Evolutionary conservation across 169 alveolate species (phyloP), one percentile per base, ranked within the genome.

Genomic region (Cryptosporidium felis): DNA sequence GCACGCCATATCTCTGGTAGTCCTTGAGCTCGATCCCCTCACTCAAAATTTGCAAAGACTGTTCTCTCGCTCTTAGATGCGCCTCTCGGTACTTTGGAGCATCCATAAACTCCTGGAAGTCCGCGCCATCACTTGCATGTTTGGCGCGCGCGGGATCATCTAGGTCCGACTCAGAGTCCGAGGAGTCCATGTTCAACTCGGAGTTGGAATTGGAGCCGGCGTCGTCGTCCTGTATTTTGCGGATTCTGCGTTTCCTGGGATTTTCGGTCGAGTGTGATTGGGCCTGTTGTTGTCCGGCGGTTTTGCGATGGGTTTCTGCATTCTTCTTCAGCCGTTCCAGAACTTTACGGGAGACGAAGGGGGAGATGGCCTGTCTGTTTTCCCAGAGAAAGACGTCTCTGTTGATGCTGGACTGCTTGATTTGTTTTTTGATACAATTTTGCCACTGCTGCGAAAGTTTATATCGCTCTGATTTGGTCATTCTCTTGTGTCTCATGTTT

Each of bases 1-100:
- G 95, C 0, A 95, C 98, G 1, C 98, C 98, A 49, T 89, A 92
- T 46, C 90, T 95, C 82, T 95, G 98, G 82, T 95, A 95, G 5
- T 95, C 96, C 66, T 94, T 95, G 60, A 95, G 89, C 30, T 89
- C 82, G 8, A 94, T 94, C 46, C 96, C 96, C 49, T 93, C 94
- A 32, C 90, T 91, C 66, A 90, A 63, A 36, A 74, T 74, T 38
- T 74, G 85, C 2, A 49, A 32, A 23, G 85, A 74, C 59, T 40
- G 28, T 53, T 74, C 85, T 14, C 26, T 74, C 8, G 85, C 85
- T 38, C 30, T 74, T 10, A 53, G 16, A 14, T 74, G 85, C 0
- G 85, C 85, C 41, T 74, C 85, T 3, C 67, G 44, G 46, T 74
- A 74, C 32, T 40, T 74, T 21, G 65, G 67, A 10, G 85, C 85